Evolutionary conservation across 257 asterid genomes (phyloP), one percentile per base, ranked within the genome.

Genomic region (Petunia secreta): DNA sequence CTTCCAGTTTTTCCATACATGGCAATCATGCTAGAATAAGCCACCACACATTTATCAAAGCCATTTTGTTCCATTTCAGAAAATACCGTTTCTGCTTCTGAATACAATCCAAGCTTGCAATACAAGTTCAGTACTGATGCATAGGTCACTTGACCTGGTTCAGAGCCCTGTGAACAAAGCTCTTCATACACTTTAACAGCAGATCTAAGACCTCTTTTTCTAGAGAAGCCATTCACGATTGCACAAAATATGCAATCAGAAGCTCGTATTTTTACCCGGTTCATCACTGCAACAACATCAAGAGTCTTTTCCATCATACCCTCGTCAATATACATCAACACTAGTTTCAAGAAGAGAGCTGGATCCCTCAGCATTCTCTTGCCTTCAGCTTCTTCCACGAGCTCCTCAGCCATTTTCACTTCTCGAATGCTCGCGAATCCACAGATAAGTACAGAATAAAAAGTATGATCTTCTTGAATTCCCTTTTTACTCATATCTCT

Each of bases 141-240:
- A 39, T 89, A 94, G 38, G 99, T 92, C 60, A 93, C 98, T 83
- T 96, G 98, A n/a, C 99, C 99, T 0, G 98, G 95, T 60, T 90
- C 97, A 40, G 87, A 85, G 38, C 91, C 96, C 16, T 73, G 88
- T 67, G 39, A 7, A 2, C 87, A 58, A 1, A 96, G 93, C 68
- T 89, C 84, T 34, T 91, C 97, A 7, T 92, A 96, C 54, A 89
- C 94, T 76, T 83, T 59, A 0, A 69, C 83, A 11, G 97, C 95
- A 6, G 84, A 78, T 52, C 58, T 80, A 0, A 78, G 83, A 39
- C 97, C 97, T 80, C 91, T 77, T 85, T 80, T 90, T 85, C 83
- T 92, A 0, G 91, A 85, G 68, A 82, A 96, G 1, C 97, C 98
- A 25, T 96, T 96, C 34, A 96, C 89, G 15, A 96, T 88, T 2